These are phyloP conservation scores for Priceomyces haplophilus DNA, from an alignment of 805 yeast species.

Conservation along the genomic window DNA sequence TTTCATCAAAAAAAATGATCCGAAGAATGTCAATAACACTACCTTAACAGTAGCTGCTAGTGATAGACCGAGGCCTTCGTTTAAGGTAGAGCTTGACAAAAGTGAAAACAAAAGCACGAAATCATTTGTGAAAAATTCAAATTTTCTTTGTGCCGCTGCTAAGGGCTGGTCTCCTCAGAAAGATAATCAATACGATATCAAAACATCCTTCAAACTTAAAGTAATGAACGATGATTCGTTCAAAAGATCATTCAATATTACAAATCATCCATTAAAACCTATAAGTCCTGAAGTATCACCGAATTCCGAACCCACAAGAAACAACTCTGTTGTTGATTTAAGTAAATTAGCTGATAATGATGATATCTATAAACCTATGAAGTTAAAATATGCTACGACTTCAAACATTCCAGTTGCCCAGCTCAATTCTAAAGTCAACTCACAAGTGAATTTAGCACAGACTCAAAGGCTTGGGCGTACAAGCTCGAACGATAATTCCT, in stretches of 20 bases:
- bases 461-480: slow-evolving; percentile 14
- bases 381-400: slow-evolving; percentile 35
- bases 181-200: slow-evolving; percentile 25
- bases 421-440: slow-evolving; percentile 39
- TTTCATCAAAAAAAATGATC: slow-evolving; percentile 29
- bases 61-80: slow-evolving; percentile 34
- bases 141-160: slow-evolving; percentile 40
- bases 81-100: slow-evolving; percentile 22
- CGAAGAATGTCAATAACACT: slow-evolving; percentile 8
- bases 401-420: slow-evolving; percentile 37
- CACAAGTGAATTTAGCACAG: slow-evolving; percentile 33
- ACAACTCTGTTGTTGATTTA: slow-evolving; percentile 40
- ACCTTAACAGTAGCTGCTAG: slow-evolving; percentile 6
- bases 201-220: slow-evolving; percentile 33
- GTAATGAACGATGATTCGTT: slow-evolving; percentile 38
- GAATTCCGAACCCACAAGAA: slow-evolving; percentile 37
- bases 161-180: slow-evolving; percentile 36
- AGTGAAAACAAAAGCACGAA: slow-evolving; percentile 10
- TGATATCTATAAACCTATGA: slow-evolving; percentile 38
- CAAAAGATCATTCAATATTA: slow-evolving; percentile 27
- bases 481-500: slow-evolving; percentile 21
- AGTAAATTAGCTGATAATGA: slow-evolving; percentile 31
- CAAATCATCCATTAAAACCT: slow-evolving; percentile 32
- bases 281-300: slow-evolving; percentile 44
- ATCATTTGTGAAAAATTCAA: slow-evolving; percentile 6